Conservation (phyloP, 805 yeast genomes). For the Yarrowia sp. region DNA sequence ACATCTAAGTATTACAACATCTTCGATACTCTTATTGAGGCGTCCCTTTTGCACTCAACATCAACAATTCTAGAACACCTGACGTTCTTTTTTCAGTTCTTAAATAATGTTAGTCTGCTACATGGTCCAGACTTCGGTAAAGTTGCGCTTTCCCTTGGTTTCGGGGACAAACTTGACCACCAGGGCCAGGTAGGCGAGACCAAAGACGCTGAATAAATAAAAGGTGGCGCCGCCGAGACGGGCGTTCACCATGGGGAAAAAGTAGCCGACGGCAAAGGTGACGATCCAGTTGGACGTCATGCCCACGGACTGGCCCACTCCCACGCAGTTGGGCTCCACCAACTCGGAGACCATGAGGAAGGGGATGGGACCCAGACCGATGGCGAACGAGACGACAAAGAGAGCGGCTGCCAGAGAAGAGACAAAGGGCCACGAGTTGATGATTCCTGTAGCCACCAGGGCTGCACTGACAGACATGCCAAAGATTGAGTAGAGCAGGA, state of each 20-base stretch:
- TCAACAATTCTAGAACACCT: not conserved
- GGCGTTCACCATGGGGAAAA: constrained; percentile 76
- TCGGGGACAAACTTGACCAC: constrained; percentile 67
- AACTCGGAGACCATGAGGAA: constrained; percentile 86
- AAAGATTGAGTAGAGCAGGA: constrained; percentile 68
- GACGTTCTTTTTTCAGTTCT: not conserved
- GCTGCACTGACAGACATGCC: constrained; percentile 73
- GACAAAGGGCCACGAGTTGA: constrained; percentile 28
- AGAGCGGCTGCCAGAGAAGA: constrained; percentile 29
- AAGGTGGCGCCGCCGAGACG: constrained; percentile 80
- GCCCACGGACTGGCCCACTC: constrained; percentile 91
- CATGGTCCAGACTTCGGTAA: constrained; percentile 69
- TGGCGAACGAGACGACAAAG: constrained; percentile 85
- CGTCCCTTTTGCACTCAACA: too few relatives aligned
- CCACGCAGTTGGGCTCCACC: constrained; percentile 79
- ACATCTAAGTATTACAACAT: too few relatives aligned
- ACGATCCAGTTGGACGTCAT: constrained; percentile 91
- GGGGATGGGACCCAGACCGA: constrained; percentile 96
- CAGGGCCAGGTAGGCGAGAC: constrained; percentile 51
- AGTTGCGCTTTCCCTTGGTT: constrained; percentile 68
- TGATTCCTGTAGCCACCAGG: constrained; percentile 70
- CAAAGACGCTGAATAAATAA: constrained; percentile 58
- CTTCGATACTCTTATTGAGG: too few relatives aligned
- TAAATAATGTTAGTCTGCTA: constrained; percentile 1
- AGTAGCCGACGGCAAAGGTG: constrained; percentile 74